Base-by-base conservation (phyloP, 108 stramenopile genomes). In the Mediolabrus comicus region DNA sequence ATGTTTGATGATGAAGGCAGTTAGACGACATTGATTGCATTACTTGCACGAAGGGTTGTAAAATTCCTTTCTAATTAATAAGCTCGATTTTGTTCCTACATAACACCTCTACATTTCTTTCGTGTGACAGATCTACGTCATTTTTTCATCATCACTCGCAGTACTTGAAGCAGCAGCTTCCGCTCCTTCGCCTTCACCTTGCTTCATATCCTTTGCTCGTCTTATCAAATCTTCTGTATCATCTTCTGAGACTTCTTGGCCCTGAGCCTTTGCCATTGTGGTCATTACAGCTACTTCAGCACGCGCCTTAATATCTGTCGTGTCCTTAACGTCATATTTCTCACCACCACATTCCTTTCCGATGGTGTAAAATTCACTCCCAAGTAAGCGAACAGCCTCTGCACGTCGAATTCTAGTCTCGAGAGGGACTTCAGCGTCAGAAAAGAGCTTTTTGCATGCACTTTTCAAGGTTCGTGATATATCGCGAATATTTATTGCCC, bases 231-330 rank as follows among this genome's bases (percentile, higher is more conserved):
- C 86, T 63, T 95, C 93, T 5, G 89, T 84, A 79, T 95, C 91
- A 65, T 86, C 70, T 36, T 85, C 82, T 26, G 75, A 71, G 12
- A 95, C 87, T 69, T 95, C 94, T 67, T 95, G 94, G 24, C 94
- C 94, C 63, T 95, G 94, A 13, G 91, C 91, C 71, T 92, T 95
- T 2, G 94, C 92, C 76, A 95, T 81, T 3, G 91, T 92, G 13
- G 90, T 88, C 90, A 91, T 91, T 16, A 92, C 86, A 14, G 94
- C 94, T 38, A 92, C 92, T 62, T 90, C 90, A 4, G 89, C 91
- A 8, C 94, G 83, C 2, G 89, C 75, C 54, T 89, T 89, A 39
- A 95, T 91, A 35, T 89, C 87, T n/a, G 82, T 76, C 43, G 85
- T 71, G 65, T 69, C 71, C 13, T 80, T 80, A 3, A 83, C 35